phyloP scores from a whole-genome alignment of 352 stramenopile species.

The Phytophthora brassicae region DNA sequence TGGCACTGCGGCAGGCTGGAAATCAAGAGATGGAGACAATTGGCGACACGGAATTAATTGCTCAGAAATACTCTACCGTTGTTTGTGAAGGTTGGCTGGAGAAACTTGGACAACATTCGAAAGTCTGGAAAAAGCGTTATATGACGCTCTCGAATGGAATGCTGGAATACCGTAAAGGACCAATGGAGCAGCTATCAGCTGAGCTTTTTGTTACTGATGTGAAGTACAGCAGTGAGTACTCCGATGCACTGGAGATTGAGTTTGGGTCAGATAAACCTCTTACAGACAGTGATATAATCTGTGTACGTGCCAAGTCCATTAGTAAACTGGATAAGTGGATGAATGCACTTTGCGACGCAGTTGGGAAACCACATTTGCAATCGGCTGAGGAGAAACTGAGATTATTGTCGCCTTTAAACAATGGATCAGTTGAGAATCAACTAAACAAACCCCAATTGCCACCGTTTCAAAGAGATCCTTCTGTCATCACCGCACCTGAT shows the following conservation, averaged over 20 bases:
- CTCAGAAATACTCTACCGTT: constrained; percentile 23
- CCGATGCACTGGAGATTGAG: constrained; percentile 46
- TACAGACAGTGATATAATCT: constrained; percentile 33
- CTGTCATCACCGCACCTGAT: constrained; percentile 8
- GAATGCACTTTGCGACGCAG: constrained; percentile 42
- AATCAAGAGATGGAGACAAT: constrained; percentile 15
- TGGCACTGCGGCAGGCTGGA: constrained; percentile 13
- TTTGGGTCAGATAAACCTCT: constrained; percentile 49
- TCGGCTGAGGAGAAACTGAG: neutral
- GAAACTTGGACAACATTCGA: constrained; percentile 47
- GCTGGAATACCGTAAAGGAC: constrained; percentile 64
- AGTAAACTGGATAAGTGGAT: constrained; percentile 60
- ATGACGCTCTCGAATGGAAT: constrained; percentile 58
- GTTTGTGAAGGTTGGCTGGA: constrained; percentile 64
- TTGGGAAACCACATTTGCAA: constrained; percentile 34
- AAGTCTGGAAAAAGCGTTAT: constrained; percentile 64
- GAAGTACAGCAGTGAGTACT: constrained; percentile 36
- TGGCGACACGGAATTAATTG: constrained; percentile 19
- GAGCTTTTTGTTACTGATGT: constrained; percentile 58
- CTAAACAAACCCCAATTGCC: constrained; percentile 21
- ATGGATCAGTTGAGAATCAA: constrained; percentile 3
- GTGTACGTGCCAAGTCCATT: constrained; percentile 45
- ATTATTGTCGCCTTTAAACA: constrained; percentile 5
- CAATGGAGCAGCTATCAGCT: constrained; percentile 46
- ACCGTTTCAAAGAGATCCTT: constrained; percentile 19